A percentile compares a stretch with the other conserved stretches of the same genome.
These are phyloP conservation scores for cucumber (Cucumis sativus) DNA, from an alignment of 306 rosid genomes.

Conservation along the genomic window Cucumber_9930_V3 NC_026657.2:39729001-39729500, in stretches of 20 bases:
- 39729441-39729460: not conserved
- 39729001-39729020: slow-evolving; percentile 85
- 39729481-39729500: slow-evolving; percentile 7
- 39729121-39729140: slow-evolving; percentile 69
- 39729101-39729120: slow-evolving; percentile 59
- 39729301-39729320: slow-evolving; percentile 60
- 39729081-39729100: slow-evolving; percentile 72
- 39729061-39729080: slow-evolving; percentile 77
- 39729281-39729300: slow-evolving; percentile 44
- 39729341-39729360: slow-evolving; percentile 57
- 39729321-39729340: slow-evolving; percentile 51
- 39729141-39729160: not conserved
- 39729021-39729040: slow-evolving; percentile 81
- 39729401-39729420: not conserved
- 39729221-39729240: not conserved
- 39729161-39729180: not conserved
- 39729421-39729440: not conserved
- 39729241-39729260: slow-evolving; percentile 66
- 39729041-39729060: slow-evolving; percentile 82
- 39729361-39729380: slow-evolving; percentile 49
- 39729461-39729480: not conserved
- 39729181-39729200: not conserved
- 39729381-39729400: not conserved
- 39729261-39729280: slow-evolving; percentile 53
- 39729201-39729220: not conserved